These are phyloP conservation scores for Hypholoma sublateritium DNA, from an alignment of 768 basidiomycete genomes.

Conservation along the genomic window DNA sequence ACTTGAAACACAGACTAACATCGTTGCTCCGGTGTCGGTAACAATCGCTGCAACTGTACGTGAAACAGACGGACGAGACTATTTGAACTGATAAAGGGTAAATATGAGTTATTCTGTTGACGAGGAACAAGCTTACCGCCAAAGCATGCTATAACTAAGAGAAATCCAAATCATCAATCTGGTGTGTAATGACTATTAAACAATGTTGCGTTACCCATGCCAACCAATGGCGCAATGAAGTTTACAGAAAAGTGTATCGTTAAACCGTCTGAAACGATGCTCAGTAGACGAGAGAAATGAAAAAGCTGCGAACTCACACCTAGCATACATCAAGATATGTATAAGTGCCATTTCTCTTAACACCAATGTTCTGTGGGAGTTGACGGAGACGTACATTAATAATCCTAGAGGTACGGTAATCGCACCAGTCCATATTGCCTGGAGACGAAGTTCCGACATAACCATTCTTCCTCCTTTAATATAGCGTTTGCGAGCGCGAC, in stretches of 20 bases:
- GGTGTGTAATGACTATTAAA: background rate
- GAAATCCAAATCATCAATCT: background rate
- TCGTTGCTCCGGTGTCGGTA: slow-evolving; percentile 36
- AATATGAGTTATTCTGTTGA: background rate
- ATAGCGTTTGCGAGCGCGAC: slow-evolving; percentile 29
- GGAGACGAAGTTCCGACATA: slow-evolving; percentile 33
- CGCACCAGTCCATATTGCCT: slow-evolving; percentile 38
- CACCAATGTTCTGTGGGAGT: too few species aligned
- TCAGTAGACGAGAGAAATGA: too few species aligned
- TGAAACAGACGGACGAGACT: slow-evolving; percentile 35
- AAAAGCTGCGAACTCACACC: too few species aligned
- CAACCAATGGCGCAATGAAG: slow-evolving; percentile 36
- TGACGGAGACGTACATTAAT: slow-evolving; percentile 26
- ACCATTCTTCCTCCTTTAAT: slow-evolving; percentile 22
- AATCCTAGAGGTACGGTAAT: slow-evolving; percentile 33
- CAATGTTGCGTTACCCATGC: slow-evolving; percentile 28
- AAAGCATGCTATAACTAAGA: slow-evolving; percentile 34
- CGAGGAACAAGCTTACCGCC: slow-evolving; percentile 25
- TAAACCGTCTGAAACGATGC: slow-evolving; percentile 26
- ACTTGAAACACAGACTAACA: slow-evolving; percentile 39
- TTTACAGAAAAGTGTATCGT: slow-evolving; percentile 33
- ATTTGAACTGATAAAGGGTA: slow-evolving; percentile 29
- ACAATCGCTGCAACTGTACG: slow-evolving; percentile 40
- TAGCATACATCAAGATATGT: too few species aligned
- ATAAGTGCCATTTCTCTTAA: too few species aligned